phyloP scores from a whole-genome alignment of 2,329 filamentous ascomycete species.

The Fusarium siculi region DNA sequence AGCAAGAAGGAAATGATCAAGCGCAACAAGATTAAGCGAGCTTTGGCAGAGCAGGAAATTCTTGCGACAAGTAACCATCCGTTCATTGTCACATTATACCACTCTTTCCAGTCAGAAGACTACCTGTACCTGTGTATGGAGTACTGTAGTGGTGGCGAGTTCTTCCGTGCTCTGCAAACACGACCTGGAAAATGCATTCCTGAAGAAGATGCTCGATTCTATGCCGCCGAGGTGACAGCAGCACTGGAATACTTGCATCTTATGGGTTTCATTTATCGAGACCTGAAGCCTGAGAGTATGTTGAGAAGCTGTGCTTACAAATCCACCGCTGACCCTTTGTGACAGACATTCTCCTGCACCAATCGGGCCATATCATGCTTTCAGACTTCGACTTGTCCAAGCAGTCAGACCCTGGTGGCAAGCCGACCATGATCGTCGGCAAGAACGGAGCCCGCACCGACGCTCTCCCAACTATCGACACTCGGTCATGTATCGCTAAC shows the following conservation, averaged over 20 bases:
- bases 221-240: constrained; percentile 96
- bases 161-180: constrained; percentile 96
- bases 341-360: constrained; percentile 92
- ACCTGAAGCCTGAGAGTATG: constrained; percentile 95
- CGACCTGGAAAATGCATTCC: constrained; percentile 96
- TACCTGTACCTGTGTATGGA: constrained; percentile 99
- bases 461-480: constrained; percentile 95
- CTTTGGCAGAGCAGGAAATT: constrained; percentile 96
- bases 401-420: constrained; percentile 94
- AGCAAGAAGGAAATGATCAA: constrained; percentile 99
- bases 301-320: constrained; percentile 13
- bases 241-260: constrained; percentile 96
- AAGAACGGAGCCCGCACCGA: constrained; percentile 88
- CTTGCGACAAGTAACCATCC: constrained; percentile 98
- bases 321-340: constrained; percentile 5
- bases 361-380: constrained; percentile 99
- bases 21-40: constrained; percentile 99
- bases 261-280: constrained; percentile 99
- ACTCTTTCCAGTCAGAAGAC: constrained; percentile 99
- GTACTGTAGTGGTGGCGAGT: constrained; percentile 98
- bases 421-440: constrained; percentile 96
- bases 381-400: constrained; percentile 99
- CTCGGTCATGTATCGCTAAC: constrained; percentile 96
- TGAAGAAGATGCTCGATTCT: constrained; percentile 96
- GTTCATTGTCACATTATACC: constrained; percentile 98